Evolutionary conservation across 306 rosid species (phyloP).

Genomic region (Begonia fuchsioides): DNA sequence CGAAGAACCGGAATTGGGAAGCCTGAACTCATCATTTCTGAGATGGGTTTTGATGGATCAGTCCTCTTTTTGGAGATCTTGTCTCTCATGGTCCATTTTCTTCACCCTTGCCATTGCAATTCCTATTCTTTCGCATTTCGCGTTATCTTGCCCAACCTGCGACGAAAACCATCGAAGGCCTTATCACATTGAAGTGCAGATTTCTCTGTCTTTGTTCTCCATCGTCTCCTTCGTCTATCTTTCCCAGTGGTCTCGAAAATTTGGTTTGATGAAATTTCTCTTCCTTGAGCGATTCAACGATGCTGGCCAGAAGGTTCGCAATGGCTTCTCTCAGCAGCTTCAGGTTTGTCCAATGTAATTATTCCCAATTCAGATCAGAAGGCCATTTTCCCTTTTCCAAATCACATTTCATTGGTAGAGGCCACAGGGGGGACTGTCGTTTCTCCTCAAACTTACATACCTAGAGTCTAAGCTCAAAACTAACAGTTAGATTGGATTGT

Average conservation of each 20-base stretch:
- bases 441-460: too few species aligned
- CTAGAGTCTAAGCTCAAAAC: too few species aligned
- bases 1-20: slow-evolving; percentile 32
- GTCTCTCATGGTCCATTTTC: slow-evolving; percentile 58
- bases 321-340: slow-evolving; percentile 39
- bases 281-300: slow-evolving; percentile 49
- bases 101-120: slow-evolving; percentile 32
- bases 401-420: too few species aligned
- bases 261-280: slow-evolving; percentile 50
- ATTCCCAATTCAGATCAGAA: too few species aligned
- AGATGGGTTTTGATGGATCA: slow-evolving; percentile 64
- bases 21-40: slow-evolving; percentile 31
- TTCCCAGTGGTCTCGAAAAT: slow-evolving; percentile 41
- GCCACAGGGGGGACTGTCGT: too few species aligned
- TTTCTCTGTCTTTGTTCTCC: slow-evolving; percentile 41
- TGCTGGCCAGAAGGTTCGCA: slow-evolving; percentile 40
- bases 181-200: slow-evolving; percentile 52
- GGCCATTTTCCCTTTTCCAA: too few species aligned
- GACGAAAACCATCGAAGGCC: slow-evolving; percentile 60
- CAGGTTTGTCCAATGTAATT: slow-evolving; percentile 22
- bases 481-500: too few species aligned
- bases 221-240: slow-evolving; percentile 41
- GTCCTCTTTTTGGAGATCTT: slow-evolving; percentile 26
- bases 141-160: slow-evolving; percentile 49
- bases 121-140: slow-evolving; percentile 50